Percentiles rank a stretch among this genome's conserved stretches.
Conservation (phyloP, 78 protist species). For the Tieghemostelium lacteum region DNA sequence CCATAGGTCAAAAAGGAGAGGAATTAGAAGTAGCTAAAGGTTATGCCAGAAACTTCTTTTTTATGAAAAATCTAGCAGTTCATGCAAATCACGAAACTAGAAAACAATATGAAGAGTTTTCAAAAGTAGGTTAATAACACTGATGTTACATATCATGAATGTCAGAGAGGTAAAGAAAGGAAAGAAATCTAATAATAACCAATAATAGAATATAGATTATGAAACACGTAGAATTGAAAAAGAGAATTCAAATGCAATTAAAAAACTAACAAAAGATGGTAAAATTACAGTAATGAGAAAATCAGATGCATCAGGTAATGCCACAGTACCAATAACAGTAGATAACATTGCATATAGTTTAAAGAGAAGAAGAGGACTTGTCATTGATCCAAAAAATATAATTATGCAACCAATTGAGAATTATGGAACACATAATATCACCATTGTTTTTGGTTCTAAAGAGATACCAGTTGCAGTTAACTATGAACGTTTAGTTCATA, state of each 20-base stretch:
- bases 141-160: neutral
- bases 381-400: constrained; percentile 35
- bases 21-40: constrained; percentile 49
- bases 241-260: constrained; percentile 24
- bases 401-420: constrained; percentile 2
- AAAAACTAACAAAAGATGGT: constrained; percentile 25
- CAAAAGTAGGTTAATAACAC: constrained; percentile 20
- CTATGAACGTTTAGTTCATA: no score
- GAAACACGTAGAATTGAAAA: constrained; percentile 5
- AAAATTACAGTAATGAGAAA: constrained; percentile 31
- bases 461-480: neutral
- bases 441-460: neutral
- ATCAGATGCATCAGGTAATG: neutral
- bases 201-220: constrained; percentile 67
- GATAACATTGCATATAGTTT: constrained; percentile 69
- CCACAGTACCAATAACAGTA: neutral
- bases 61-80: constrained; percentile 67
- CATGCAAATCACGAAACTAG: constrained; percentile 60
- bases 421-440: constrained; percentile 9
- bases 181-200: neutral
- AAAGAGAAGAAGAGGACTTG: constrained; percentile 49
- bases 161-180: neutral
- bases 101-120: constrained; percentile 57
- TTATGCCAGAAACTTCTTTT: constrained; percentile 73
- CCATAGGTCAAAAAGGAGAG: constrained; percentile 66